Conservation (phyloP, 2,329 filamentous ascomycete species). For the Claviceps africana region DNA sequence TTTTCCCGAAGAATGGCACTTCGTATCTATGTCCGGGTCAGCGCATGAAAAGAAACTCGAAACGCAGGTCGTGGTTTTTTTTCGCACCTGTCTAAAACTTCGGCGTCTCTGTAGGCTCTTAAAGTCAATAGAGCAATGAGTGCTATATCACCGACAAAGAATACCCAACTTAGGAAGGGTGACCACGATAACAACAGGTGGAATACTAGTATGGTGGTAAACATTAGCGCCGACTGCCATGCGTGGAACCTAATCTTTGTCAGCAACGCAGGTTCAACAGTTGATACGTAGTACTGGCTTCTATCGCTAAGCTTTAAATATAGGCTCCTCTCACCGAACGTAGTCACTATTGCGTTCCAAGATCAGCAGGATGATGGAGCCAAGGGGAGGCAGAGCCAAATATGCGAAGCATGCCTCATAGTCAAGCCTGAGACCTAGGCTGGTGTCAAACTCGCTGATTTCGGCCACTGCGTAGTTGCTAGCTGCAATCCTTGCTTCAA, state of each 20-base stretch:
- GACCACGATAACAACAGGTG: conserved; percentile 85
- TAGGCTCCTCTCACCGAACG: conserved; percentile 50
- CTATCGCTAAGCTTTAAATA: neutral
- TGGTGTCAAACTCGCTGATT: conserved; percentile 80
- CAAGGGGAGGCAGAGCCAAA: conserved; percentile 68
- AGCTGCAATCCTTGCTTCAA: conserved; percentile 16
- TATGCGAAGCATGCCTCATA: conserved; percentile 89
- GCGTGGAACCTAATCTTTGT: conserved; percentile 63
- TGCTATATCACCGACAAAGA: conserved; percentile 62
- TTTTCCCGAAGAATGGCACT: conserved; percentile 68
- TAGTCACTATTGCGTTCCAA: conserved; percentile 94
- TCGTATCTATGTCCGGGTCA: conserved; percentile 32
- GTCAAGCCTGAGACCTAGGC: conserved; percentile 71
- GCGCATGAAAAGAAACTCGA: neutral
- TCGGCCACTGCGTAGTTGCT: conserved; percentile 29
- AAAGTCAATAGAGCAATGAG: conserved; percentile 65
- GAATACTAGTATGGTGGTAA: conserved; percentile 58
- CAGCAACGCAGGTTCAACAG: conserved; percentile 5
- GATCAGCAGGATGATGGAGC: conserved; percentile 70
- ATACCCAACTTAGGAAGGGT: conserved; percentile 64
- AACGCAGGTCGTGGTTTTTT: neutral
- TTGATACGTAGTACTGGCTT: neutral
- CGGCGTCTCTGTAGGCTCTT: conserved; percentile 73
- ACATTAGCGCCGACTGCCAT: conserved; percentile 82
- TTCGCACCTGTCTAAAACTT: conserved; percentile 45